Percentiles rank a stretch among this genome's conserved stretches.
These are phyloP conservation scores for Kalaharituber pfeilii DNA, from an alignment of 2,329 filamentous ascomycete genomes.

Conservation along the genomic window DNA sequence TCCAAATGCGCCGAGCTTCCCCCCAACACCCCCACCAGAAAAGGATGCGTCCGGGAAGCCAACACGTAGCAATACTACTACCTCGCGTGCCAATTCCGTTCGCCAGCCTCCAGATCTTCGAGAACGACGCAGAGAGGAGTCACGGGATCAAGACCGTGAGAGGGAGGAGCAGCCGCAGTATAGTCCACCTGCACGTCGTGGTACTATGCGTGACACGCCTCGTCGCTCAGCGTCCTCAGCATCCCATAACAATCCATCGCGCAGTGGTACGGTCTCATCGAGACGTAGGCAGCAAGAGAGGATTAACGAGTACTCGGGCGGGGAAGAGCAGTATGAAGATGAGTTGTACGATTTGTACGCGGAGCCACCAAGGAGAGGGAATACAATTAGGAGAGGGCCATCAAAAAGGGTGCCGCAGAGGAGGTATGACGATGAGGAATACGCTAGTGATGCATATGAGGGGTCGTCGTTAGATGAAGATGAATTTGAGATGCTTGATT, in stretches of 20 bases:
- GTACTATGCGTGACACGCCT: constrained; percentile 19
- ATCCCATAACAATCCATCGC: constrained; percentile 24
- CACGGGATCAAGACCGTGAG: constrained; percentile 7
- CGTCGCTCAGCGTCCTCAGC: constrained; percentile 33
- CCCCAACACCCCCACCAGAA: constrained; percentile 95
- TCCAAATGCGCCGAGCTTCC: constrained; percentile 79
- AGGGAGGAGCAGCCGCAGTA: constrained; percentile 10
- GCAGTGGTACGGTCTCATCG: constrained; percentile 7
- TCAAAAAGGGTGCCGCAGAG: constrained; percentile 25
- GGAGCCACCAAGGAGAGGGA: constrained; percentile 21
- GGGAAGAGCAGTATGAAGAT: constrained; percentile 44
- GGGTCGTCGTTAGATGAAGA: constrained; percentile 49
- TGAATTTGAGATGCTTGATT: constrained; percentile 63
- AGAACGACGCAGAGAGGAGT: neutral
- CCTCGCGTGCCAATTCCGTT: neutral
- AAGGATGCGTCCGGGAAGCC: constrained; percentile 35
- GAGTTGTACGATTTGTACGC: constrained; percentile 50
- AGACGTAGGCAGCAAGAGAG: constrained; percentile 22
- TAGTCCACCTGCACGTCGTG: constrained; percentile 10
- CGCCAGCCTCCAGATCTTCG: neutral
- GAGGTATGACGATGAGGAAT: constrained; percentile 57
- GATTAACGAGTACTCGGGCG: constrained; percentile 30
- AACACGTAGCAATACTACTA: constrained; percentile 14
- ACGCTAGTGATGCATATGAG: constrained; percentile 53
- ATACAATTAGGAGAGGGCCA: constrained; percentile 21